These are phyloP conservation scores for Diospyros kaki DNA, from an alignment of 148 eudicot genomes.

Conservation along the genomic window DNA sequence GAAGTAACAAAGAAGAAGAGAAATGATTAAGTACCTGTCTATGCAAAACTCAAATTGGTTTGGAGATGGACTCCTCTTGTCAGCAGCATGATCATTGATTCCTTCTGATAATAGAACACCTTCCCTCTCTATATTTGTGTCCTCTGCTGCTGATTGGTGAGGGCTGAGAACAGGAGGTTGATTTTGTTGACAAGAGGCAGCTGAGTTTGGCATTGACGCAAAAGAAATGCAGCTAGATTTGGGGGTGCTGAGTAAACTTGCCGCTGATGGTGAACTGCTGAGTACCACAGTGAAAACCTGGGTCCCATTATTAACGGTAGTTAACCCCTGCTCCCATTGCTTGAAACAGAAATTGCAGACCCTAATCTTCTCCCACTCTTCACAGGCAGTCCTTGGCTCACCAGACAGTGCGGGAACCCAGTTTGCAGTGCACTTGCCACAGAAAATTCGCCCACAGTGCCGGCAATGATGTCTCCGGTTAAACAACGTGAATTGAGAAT, in stretches of 20 bases:
- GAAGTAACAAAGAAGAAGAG: neutral
- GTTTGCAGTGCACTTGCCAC: conserved; percentile 84
- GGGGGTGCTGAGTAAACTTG: conserved; percentile 45
- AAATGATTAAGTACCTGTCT: conserved; percentile 50
- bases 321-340: conserved; percentile 69
- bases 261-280: conserved; percentile 44
- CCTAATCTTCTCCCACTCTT: conserved; percentile 72
- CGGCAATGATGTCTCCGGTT: conserved; percentile 97
- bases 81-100: conserved; percentile 35
- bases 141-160: conserved; percentile 54
- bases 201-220: conserved; percentile 57
- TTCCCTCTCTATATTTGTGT: conserved; percentile 33
- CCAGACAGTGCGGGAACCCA: conserved; percentile 53
- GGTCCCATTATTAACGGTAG: conserved; percentile 38
- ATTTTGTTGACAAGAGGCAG: conserved; percentile 36
- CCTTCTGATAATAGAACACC: conserved; percentile 35
- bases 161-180: conserved; percentile 46
- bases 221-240: conserved; percentile 54
- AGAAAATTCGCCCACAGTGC: conserved; percentile 85
- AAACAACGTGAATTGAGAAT: conserved; percentile 66
- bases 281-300: conserved; percentile 41
- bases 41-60: conserved; percentile 37
- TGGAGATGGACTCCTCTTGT: conserved; percentile 35
- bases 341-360: conserved; percentile 85
- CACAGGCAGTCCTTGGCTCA: conserved; percentile 30